These are phyloP conservation scores for Cercospora sp. DNA, from an alignment of 2,329 filamentous ascomycete genomes.

Conservation along the genomic window DNA sequence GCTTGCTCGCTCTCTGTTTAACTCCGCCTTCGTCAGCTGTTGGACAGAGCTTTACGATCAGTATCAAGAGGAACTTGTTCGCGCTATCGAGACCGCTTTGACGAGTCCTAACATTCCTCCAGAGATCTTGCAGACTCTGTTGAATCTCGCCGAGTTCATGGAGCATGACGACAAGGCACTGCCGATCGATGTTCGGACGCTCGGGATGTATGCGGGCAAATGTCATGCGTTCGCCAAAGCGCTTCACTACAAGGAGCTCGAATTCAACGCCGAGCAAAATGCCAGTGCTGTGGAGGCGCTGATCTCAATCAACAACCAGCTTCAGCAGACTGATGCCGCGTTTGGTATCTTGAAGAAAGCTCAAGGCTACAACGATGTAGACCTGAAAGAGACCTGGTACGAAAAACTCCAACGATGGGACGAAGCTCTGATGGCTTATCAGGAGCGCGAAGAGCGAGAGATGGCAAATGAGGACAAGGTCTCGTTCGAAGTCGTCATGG, in stretches of 20 bases:
- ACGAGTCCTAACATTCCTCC: slow-evolving; percentile 94
- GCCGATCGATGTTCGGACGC: slow-evolving; percentile 91
- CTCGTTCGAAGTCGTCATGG: slow-evolving; percentile 96
- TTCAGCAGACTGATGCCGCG: slow-evolving; percentile 97
- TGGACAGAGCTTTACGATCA: slow-evolving; percentile 98
- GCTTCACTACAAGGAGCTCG: slow-evolving; percentile 96
- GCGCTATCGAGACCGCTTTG: slow-evolving; percentile 92
- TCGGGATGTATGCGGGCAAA: slow-evolving; percentile 91
- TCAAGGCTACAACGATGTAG: slow-evolving; percentile 92
- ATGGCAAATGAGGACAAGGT: slow-evolving; percentile 43
- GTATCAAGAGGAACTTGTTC: slow-evolving; percentile 94
- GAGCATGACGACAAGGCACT: slow-evolving; percentile 98
- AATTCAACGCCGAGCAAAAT: slow-evolving; percentile 97
- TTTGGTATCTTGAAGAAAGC: slow-evolving; percentile 97
- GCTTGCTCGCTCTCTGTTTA: slow-evolving; percentile 90
- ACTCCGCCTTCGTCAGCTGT: slow-evolving; percentile 97
- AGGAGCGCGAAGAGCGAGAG: slow-evolving; percentile 76
- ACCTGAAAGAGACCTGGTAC: slow-evolving; percentile 97
- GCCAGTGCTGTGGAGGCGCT: slow-evolving; percentile 92
- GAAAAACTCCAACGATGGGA: slow-evolving; percentile 99
- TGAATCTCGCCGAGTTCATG: slow-evolving; percentile 99
- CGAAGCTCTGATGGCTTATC: slow-evolving; percentile 89
- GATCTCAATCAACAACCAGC: slow-evolving; percentile 98
- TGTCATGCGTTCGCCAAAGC: slow-evolving; percentile 98
- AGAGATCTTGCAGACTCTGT: slow-evolving; percentile 86